Base-by-base conservation (phyloP, 2,329 filamentous ascomycete species). In the Sporothrix sp. region DNA sequence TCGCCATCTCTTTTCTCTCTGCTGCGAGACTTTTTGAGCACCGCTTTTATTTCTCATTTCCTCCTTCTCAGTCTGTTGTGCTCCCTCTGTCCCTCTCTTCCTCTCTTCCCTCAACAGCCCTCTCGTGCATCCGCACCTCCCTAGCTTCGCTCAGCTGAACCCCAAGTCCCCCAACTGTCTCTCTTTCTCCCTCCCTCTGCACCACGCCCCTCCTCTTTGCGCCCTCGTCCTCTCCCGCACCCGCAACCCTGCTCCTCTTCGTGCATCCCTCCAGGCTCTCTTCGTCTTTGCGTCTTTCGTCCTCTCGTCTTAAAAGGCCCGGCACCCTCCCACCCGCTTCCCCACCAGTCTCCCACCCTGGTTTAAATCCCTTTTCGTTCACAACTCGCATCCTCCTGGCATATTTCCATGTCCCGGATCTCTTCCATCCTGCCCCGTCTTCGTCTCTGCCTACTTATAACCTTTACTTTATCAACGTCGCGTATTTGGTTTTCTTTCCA, bases 231-330 rank as follows among this genome's bases (percentile, higher is more conserved):
- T 32, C 25, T 16, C 37, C 28, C 27, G 14, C 47, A 23, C 37
- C 37, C 36, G 40, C 46, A 48, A 40, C 37, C 28, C 20, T 42
- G 42, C 28, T 42, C 18, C 28, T 49, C 28, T 28, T 42, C 28
- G 47, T 49, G 47, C 47, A 36, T 49, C 37, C 47, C 42, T n/a
- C 47, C n/a, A n/a, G n/a, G n/a, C 39, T 43, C 27, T 25, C 25
- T 10, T 28, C 25, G 6, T 39, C 11, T 39, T 28, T 6, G 14
- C 6, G 6, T 16, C 21, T 42, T 14, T 42, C 13, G 14, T 28
- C 6, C 20, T 13, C 46, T 25, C 11, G 27, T 50, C 38, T 42
- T 50, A 28, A 50, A 48, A 43, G 36, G 38, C 20, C 45, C 27
- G 28, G 38, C 30, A 14, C 21, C 38, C 37, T 43, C 38, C 30